A percentile compares a stretch with the other conserved stretches of the same genome.
Conservation (phyloP, 2,329 filamentous ascomycete genomes). For the Mycosphaerella sp. region DNA sequence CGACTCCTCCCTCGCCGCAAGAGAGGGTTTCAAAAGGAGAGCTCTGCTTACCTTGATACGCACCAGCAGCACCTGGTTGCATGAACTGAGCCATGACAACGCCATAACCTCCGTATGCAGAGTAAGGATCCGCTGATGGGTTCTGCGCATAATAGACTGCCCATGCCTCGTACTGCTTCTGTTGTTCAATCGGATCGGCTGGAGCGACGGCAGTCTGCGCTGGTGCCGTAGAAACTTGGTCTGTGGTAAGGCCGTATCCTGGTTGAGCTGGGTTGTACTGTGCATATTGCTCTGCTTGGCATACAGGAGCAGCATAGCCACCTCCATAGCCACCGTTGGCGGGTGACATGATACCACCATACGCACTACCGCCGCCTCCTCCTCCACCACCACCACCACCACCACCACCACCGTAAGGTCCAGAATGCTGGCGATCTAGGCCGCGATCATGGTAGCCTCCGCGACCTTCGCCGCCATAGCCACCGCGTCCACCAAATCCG, state of each 20-base stretch:
- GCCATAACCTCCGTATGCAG: conserved; percentile 71
- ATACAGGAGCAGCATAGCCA: conserved; percentile 12
- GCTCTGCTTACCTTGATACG: conserved; percentile 2
- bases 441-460: conserved; percentile 35
- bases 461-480: conserved; percentile 34
- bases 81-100: conserved; percentile 23
- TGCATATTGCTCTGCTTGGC: conserved; percentile 6
- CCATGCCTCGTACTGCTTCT: conserved; percentile 52
- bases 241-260: conserved; percentile 21
- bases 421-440: conserved; percentile 32
- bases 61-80: conserved; percentile 5
- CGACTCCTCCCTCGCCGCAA: no score
- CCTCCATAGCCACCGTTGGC: conserved; percentile 31
- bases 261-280: conserved; percentile 12
- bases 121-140: conserved; percentile 76
- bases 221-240: conserved; percentile 31
- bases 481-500: conserved; percentile 35
- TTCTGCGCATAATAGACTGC: conserved; percentile 78
- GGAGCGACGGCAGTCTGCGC: conserved; percentile 25
- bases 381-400: conserved; percentile 33
- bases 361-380: conserved; percentile 29
- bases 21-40: no score
- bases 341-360: conserved; percentile 35
- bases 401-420: conserved; percentile 34
- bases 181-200: conserved; percentile 25